A percentile compares a stretch with the other conserved stretches of the same genome.
Conservation (phyloP, 495 filamentous ascomycete genomes). For the Venustampulla echinocandica region DNA sequence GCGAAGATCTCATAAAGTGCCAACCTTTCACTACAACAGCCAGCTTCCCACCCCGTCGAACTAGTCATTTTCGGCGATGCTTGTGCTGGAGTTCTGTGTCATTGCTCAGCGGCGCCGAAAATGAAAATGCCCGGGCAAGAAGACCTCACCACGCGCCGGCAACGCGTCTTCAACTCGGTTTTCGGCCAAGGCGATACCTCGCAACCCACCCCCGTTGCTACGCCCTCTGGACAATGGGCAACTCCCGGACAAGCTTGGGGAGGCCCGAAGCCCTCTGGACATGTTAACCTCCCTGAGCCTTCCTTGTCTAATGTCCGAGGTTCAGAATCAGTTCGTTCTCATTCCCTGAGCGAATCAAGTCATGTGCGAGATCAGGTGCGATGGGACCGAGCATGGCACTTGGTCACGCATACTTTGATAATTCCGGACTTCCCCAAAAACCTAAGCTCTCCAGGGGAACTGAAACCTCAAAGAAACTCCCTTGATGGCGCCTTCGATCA, state of each 20-base stretch:
- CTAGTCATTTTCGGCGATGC: too few species aligned
- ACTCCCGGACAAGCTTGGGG: conserved; percentile 33
- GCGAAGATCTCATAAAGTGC: too few species aligned
- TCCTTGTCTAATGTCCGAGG: not conserved
- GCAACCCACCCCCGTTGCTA: conserved; percentile 35
- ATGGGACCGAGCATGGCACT: conserved; percentile 63
- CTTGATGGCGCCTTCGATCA: conserved; percentile 25
- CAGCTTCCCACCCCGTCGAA: too few species aligned
- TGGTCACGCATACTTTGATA: conserved; percentile 52
- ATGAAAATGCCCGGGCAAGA: conserved; percentile 8
- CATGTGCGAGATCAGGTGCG: conserved; percentile 42
- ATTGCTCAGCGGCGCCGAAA: not conserved
- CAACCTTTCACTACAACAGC: too few species aligned
- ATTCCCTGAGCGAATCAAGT: not conserved
- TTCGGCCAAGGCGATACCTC: conserved; percentile 31
- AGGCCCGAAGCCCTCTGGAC: conserved; percentile 21
- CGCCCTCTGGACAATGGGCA: conserved; percentile 27
- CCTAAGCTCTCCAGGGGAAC: conserved; percentile 32
- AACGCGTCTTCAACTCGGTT: conserved; percentile 42
- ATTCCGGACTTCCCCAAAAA: conserved; percentile 31
- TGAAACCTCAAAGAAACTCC: conserved; percentile 13
- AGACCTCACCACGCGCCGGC: conserved; percentile 11
- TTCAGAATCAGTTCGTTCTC: not conserved
- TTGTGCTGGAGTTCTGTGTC: too few species aligned
- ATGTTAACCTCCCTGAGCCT: conserved; percentile 6